Conservation (phyloP, 495 filamentous ascomycete species). For the Aspergillus taichungensis region DNA sequence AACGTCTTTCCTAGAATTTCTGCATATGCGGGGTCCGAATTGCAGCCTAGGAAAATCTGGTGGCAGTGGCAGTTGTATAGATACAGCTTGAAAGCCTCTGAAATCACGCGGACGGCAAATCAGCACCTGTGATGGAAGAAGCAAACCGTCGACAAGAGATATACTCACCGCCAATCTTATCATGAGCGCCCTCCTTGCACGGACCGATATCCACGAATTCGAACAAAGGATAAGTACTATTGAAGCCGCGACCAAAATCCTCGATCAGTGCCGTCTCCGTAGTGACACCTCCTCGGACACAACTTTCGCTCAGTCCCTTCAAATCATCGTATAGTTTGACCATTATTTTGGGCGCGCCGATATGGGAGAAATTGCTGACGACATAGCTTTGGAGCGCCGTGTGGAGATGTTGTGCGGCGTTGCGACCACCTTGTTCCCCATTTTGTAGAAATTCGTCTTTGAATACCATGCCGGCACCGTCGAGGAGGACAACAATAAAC, state of each 20-base stretch:
- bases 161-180: constrained; percentile 61
- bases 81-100: constrained; percentile 64
- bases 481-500: constrained; percentile 66
- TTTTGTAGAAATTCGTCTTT: constrained; percentile 52
- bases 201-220: constrained; percentile 70
- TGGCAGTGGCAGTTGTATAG: constrained; percentile 67
- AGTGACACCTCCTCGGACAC: constrained; percentile 47
- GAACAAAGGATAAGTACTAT: constrained; percentile 57
- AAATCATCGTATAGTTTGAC: constrained; percentile 64
- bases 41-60: constrained; percentile 72
- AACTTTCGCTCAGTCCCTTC: constrained; percentile 51
- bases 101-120: constrained; percentile 4
- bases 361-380: constrained; percentile 32
- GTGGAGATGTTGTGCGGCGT: constrained; percentile 56
- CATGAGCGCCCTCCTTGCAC: constrained; percentile 59
- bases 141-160: background rate
- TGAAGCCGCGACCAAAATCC: constrained; percentile 71
- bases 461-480: constrained; percentile 74
- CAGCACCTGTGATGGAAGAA: background rate
- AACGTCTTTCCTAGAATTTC: constrained; percentile 55
- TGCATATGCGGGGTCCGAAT: constrained; percentile 65
- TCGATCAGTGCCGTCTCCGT: constrained; percentile 43
- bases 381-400: constrained; percentile 42
- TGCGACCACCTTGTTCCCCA: constrained; percentile 61
- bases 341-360: constrained; percentile 52